phyloP scores from a whole-genome alignment of 192 early-diverging fungal genomes.

The Linnemannia elongata region DNA sequence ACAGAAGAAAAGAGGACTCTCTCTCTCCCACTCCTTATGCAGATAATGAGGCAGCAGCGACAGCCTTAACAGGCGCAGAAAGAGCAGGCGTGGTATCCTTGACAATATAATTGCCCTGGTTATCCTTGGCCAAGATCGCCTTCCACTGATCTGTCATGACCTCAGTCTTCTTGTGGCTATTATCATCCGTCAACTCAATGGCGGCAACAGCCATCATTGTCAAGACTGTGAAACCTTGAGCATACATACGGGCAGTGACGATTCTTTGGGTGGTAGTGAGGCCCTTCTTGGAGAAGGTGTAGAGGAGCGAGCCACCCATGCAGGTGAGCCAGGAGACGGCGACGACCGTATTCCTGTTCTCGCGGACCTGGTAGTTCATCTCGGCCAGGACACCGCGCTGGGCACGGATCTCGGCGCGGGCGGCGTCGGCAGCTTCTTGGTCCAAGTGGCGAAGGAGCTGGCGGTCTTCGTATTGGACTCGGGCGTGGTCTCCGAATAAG shows the following conservation, averaged over 20 bases:
- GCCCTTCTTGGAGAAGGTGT: constrained; percentile 52
- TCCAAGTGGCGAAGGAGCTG: constrained; percentile 53
- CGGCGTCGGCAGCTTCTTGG: constrained; percentile 42
- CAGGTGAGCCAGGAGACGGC: constrained; percentile 44
- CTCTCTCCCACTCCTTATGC: background rate
- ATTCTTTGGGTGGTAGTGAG: constrained; percentile 52
- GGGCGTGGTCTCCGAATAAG: constrained; percentile 50
- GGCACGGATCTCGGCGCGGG: constrained; percentile 48
- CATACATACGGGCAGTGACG: constrained; percentile 58
- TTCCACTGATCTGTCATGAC: constrained; percentile 53
- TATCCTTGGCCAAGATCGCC: constrained; percentile 56
- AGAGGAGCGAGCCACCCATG: constrained; percentile 51
- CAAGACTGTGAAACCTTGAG: constrained; percentile 53
- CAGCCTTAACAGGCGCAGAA: background rate
- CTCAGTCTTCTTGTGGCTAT: constrained; percentile 28
- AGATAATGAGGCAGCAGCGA: constrained; percentile 26
- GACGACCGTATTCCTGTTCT: constrained; percentile 50
- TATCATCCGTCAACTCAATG: constrained; percentile 37
- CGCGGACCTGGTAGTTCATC: constrained; percentile 53
- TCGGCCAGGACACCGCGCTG: constrained; percentile 45
- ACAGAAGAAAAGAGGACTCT: no score
- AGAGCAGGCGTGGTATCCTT: constrained; percentile 27
- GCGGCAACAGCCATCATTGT: constrained; percentile 55
- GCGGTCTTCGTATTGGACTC: constrained; percentile 53
- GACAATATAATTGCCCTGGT: constrained; percentile 48